Evolutionary conservation across 192 early-diverging fungal genomes (phyloP).

Genomic region (Coemansia sp.): DNA sequence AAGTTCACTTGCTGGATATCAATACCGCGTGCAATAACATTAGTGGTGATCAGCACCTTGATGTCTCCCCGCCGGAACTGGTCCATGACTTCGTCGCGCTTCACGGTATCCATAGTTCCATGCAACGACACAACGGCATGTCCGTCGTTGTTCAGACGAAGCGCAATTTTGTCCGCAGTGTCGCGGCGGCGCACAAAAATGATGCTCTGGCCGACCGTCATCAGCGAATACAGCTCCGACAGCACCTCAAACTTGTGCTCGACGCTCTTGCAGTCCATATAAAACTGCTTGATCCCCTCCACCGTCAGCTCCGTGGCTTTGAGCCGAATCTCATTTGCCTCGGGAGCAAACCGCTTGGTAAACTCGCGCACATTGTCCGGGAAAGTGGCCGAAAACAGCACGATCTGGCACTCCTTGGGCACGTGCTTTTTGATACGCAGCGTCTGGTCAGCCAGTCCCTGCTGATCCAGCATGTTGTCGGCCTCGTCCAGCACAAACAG

Average conservation of each 20-base stretch:
- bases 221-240: constrained; percentile 69
- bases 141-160: constrained; percentile 74
- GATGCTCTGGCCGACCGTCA: constrained; percentile 95
- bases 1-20: constrained; percentile 94
- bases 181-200: constrained; percentile 87
- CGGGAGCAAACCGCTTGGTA: constrained; percentile 77
- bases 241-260: constrained; percentile 81
- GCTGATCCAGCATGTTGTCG: constrained; percentile 95
- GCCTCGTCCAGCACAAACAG: constrained; percentile 97
- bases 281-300: constrained; percentile 93
- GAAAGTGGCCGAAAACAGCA: constrained; percentile 96
- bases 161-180: constrained; percentile 78
- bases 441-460: constrained; percentile 83
- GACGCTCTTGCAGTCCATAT: constrained; percentile 85
- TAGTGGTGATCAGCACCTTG: constrained; percentile 96
- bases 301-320: constrained; percentile 89
- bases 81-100: constrained; percentile 91
- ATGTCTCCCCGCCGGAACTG: constrained; percentile 84
- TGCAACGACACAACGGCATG: constrained; percentile 83
- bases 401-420: constrained; percentile 74
- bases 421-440: constrained; percentile 75
- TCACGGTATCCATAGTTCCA: constrained; percentile 70
- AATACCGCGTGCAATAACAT: constrained; percentile 96
- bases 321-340: constrained; percentile 83
- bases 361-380: constrained; percentile 72